phyloP scores from a whole-genome alignment of 106 monocot species.

The Dendrobium catenatum region DNA sequence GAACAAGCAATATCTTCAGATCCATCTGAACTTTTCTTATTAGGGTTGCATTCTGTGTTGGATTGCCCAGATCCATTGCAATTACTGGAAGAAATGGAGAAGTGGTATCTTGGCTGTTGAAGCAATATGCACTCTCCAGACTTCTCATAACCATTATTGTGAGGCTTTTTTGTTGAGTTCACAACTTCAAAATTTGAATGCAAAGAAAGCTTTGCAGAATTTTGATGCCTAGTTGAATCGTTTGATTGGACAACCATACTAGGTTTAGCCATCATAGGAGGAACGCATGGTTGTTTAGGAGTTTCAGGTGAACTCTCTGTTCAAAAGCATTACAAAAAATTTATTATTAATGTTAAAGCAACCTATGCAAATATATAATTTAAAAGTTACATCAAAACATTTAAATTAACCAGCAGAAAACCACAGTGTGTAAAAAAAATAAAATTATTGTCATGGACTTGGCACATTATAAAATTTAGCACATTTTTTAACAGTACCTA shows the following conservation, averaged over 20 bases:
- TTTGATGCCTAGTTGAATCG: not conserved
- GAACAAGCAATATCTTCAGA: not conserved
- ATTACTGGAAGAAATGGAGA: too few species aligned
- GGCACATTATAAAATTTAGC: not conserved
- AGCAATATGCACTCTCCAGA: not conserved
- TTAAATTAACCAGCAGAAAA: not conserved
- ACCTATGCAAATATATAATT: not conserved
- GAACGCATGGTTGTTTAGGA: not conserved
- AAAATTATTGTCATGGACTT: not conserved
- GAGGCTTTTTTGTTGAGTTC: not conserved
- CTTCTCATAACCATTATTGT: not conserved
- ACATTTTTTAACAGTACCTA: not conserved
- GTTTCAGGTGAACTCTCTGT: conserved; percentile 20
- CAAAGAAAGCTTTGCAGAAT: conserved; percentile 9
- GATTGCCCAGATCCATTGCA: not conserved
- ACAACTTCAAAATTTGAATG: not conserved
- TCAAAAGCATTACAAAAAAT: not conserved
- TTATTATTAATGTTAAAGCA: too few species aligned
- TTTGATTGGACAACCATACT: not conserved
- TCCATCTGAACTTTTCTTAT: not conserved
- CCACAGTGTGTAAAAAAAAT: not conserved
- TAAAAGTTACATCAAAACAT: not conserved
- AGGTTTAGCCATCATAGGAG: not conserved
- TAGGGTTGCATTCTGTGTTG: not conserved
- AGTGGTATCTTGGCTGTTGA: not conserved